Evolutionary conservation across 139 green algal species (phyloP), one percentile per base, ranked within the genome.

Genomic region (Chlorella vulgaris): DNA sequence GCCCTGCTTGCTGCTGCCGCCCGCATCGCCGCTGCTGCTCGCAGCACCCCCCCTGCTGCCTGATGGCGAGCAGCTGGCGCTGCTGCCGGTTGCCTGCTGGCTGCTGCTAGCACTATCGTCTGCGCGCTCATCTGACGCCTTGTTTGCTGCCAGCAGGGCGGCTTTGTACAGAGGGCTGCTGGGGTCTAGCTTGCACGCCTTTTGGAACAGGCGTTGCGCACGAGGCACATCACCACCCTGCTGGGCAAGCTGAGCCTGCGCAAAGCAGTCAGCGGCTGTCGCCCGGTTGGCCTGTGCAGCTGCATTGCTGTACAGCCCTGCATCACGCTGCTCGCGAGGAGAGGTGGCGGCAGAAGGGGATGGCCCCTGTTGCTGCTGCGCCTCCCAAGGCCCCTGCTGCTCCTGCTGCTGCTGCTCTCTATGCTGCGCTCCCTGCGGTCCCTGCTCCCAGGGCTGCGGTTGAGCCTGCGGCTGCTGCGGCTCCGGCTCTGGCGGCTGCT

Each of bases 111-210:
- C 38, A n/a, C 22, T 58, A 33, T 15, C 39, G 18, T 6, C 7
- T 26, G 42, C 42, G 19, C 29, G n/a, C 29, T 4, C 58, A 0
- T 15, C 43, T n/a, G 29, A 5, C 21, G 42, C 13, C 7, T 24
- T 39, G 42, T 28, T 38, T 81, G 40, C 67, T 26, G 38, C 67
- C 19, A 2, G 29, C 62, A 74, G 76, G 21, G 31, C 76, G 2
- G 62, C 76, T 15, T 29, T 7, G 51, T 53, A 75, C n/a, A 0
- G 5, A 1, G 31, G 33, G 40, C 51, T 63, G 22, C 28, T 50
- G 13, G 77, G 77, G 28, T 74, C 77, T 35, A 77, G 77, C 47
- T 68, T 43, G 36, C 77, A 69, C 22, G 77, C 77, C 66, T 83
- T 83, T 7, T 42, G 33, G 65, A 76, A 50, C 77, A 83, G 66